Percentiles rank a stretch among this genome's conserved stretches.
These are phyloP conservation scores for Ajuga reptans DNA, from an alignment of 305 asterid species.

Conservation along the genomic window DNA sequence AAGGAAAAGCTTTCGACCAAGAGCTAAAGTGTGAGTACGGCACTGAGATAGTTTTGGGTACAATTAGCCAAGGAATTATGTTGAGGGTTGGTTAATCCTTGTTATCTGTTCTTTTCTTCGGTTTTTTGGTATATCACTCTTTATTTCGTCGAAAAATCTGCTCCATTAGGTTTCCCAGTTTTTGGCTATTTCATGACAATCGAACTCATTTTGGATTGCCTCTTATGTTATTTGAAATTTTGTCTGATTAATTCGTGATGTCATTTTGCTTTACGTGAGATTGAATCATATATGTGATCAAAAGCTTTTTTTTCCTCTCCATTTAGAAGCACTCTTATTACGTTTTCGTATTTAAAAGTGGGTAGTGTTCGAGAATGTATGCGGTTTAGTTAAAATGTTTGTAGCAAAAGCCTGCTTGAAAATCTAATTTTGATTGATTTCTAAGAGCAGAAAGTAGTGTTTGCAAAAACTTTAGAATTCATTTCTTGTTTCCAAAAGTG, in stretches of 20 bases:
- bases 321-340: no score
- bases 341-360: no score
- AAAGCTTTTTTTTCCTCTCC: no score
- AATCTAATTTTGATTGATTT: no score
- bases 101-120: constrained; percentile 16
- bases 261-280: no score
- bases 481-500: no score
- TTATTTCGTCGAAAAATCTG: neutral
- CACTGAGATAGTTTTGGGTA: constrained; percentile 19
- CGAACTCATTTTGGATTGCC: constrained; percentile 16
- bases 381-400: no score
- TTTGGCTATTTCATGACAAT: neutral
- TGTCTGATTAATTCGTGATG: neutral
- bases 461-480: no score
- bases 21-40: constrained; percentile 19
- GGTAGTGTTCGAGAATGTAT: no score
- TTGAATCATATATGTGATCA: no score
- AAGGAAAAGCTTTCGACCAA: constrained; percentile 45
- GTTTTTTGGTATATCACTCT: constrained; percentile 1
- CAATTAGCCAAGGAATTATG: constrained; percentile 19
- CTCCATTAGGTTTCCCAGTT: constrained; percentile 5
- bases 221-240: constrained; percentile 17
- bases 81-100: constrained; percentile 12
- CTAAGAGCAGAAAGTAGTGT: no score
- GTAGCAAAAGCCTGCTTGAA: no score